Percentiles rank a stretch among this genome's conserved stretches.
Conservation (phyloP, 345 rosid species). For the Pistacia atlantica region DNA sequence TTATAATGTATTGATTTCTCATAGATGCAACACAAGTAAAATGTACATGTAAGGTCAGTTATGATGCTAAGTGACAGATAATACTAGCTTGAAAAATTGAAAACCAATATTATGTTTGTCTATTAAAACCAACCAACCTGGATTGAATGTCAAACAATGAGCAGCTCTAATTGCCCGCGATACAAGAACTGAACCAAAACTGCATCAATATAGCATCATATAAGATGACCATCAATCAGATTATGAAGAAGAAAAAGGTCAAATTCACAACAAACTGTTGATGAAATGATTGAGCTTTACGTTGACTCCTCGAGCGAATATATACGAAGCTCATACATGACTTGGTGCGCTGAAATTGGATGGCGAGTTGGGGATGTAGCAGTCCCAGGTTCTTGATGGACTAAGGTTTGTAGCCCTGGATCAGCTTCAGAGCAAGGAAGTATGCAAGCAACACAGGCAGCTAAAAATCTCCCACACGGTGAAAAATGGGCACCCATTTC, state of each 20-base stretch:
- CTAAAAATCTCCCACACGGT: constrained; percentile 96
- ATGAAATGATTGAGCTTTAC: constrained; percentile 46
- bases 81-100: background rate
- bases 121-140: constrained; percentile 59
- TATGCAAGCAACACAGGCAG: constrained; percentile 96
- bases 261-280: constrained; percentile 1
- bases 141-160: constrained; percentile 95
- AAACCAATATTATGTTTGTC: background rate
- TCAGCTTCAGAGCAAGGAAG: constrained; percentile 82
- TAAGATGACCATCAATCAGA: constrained; percentile 20
- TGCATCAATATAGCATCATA: constrained; percentile 33
- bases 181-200: constrained; percentile 84
- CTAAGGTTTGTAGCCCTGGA: constrained; percentile 64
- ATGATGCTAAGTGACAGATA: background rate
- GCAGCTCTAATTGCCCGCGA: constrained; percentile 95
- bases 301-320: constrained; percentile 93
- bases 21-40: background rate
- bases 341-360: constrained; percentile 89
- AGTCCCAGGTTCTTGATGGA: constrained; percentile 69
- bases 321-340: constrained; percentile 95
- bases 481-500: constrained; percentile 99
- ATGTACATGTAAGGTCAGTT: background rate
- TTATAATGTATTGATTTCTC: background rate
- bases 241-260: background rate
- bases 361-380: constrained; percentile 96